A percentile compares a stretch with the other conserved stretches of the same genome.
phyloP scores from a whole-genome alignment of 768 basidiomycete genomes.

The Tulasnella sp. region DNA sequence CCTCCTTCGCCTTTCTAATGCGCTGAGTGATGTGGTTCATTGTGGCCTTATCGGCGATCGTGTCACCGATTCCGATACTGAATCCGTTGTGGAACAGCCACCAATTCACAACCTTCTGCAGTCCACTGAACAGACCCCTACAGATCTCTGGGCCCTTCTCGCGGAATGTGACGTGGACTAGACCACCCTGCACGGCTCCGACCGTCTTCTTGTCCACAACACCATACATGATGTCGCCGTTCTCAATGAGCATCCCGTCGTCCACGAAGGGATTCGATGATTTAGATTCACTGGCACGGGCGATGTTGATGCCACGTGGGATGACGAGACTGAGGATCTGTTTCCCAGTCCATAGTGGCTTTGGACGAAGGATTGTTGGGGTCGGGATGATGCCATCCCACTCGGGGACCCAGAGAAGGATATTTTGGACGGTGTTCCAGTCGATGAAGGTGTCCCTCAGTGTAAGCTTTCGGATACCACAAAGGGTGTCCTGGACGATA shows the following conservation, averaged over 20 bases:
- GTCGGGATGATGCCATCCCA: slow-evolving; percentile 93
- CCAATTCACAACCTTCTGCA: slow-evolving; percentile 93
- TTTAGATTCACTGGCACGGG: slow-evolving; percentile 68
- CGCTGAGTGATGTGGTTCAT: slow-evolving; percentile 80
- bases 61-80: slow-evolving; percentile 98
- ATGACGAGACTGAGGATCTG: slow-evolving; percentile 88
- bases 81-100: slow-evolving; percentile 99
- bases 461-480: slow-evolving; percentile 95
- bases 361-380: slow-evolving; percentile 92
- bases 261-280: slow-evolving; percentile 76
- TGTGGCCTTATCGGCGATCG: slow-evolving; percentile 81
- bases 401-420: slow-evolving; percentile 93
- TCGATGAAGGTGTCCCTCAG: slow-evolving; percentile 92
- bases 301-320: slow-evolving; percentile 90
- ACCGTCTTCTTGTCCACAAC: slow-evolving; percentile 99
- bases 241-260: slow-evolving; percentile 92
- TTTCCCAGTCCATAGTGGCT: slow-evolving; percentile 96
- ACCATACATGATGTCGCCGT: slow-evolving; percentile 90
- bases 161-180: slow-evolving; percentile 93
- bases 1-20: slow-evolving; percentile 68
- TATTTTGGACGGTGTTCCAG: slow-evolving; percentile 93
- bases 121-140: slow-evolving; percentile 79
- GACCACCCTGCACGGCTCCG: slow-evolving; percentile 86
- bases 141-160: slow-evolving; percentile 94
- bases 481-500: slow-evolving; percentile 97